Conservation (phyloP, 1,139 yeast genomes). For the Geotrichum cucujoidarum region DNA sequence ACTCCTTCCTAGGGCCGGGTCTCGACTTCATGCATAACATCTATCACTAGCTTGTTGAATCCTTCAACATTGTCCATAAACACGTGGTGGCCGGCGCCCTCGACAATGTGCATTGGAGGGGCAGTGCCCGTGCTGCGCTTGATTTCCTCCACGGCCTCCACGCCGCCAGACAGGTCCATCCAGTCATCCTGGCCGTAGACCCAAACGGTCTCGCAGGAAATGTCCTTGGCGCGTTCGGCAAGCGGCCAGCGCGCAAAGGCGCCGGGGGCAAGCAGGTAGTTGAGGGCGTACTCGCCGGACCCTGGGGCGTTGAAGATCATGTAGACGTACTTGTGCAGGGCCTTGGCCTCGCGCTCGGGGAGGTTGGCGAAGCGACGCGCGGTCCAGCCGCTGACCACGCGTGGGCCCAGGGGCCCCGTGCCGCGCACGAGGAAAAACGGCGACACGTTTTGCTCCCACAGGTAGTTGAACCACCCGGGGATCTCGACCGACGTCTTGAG, state of each 20-base stretch:
- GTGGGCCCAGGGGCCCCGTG: conserved; percentile 33
- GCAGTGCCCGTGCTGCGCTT: neutral
- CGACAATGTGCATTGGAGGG: conserved; percentile 38
- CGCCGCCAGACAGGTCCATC: conserved; percentile 78
- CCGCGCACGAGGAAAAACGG: conserved; percentile 29
- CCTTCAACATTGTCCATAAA: conserved; percentile 67
- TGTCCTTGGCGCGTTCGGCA: conserved; percentile 50
- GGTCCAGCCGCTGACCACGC: conserved; percentile 32
- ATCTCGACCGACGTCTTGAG: conserved; percentile 8
- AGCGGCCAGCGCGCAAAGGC: conserved; percentile 73
- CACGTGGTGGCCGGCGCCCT: conserved; percentile 71
- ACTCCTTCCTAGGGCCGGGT: neutral
- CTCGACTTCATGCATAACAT: conserved; percentile 34
- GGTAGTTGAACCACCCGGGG: conserved; percentile 22
- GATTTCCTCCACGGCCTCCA: conserved; percentile 30
- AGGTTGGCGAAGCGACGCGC: conserved; percentile 28
- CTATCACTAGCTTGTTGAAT: conserved; percentile 43
- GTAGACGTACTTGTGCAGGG: conserved; percentile 55
- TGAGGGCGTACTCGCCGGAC: conserved; percentile 61
- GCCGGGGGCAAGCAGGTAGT: conserved; percentile 63
- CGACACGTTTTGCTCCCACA: conserved; percentile 32
- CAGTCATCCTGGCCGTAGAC: conserved; percentile 82
- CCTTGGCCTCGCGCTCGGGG: conserved; percentile 22
- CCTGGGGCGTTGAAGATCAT: conserved; percentile 57
- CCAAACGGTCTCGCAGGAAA: conserved; percentile 49